Evolutionary conservation across 139 green algal genomes (phyloP).

Genomic region (Axilococcus clingmanii): DNA sequence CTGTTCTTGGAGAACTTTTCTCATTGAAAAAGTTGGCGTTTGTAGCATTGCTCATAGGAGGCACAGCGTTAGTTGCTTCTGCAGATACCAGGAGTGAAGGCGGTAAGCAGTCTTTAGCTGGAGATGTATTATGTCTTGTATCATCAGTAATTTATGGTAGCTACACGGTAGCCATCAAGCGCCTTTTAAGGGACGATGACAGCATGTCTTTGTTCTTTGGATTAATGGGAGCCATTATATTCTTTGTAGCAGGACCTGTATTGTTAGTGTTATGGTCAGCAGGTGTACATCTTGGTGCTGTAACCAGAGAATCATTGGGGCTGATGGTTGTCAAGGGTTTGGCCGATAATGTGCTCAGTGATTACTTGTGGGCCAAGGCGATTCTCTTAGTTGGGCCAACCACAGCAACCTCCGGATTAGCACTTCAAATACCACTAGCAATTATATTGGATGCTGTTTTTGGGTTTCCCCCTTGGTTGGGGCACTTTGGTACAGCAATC

Average conservation of each 20-base stretch:
- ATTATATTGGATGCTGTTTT: constrained; percentile 28
- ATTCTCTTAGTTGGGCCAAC: constrained; percentile 88
- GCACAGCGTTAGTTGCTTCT: constrained; percentile 53
- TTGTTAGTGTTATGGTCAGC: constrained; percentile 7
- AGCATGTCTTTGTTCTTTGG: constrained; percentile 72
- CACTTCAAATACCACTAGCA: constrained; percentile 63
- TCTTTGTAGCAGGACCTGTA: constrained; percentile 27
- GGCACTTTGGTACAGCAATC: constrained; percentile 6
- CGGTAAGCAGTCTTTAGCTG: constrained; percentile 18
- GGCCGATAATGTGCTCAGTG: constrained; percentile 88
- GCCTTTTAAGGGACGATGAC: constrained; percentile 43
- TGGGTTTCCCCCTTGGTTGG: constrained; percentile 39
- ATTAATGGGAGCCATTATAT: constrained; percentile 64
- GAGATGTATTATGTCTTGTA: constrained; percentile 70
- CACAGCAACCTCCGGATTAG: constrained; percentile 74
- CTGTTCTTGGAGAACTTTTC: constrained; percentile 44
- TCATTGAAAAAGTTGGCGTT: constrained; percentile 50
- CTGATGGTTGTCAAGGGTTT: constrained; percentile 47
- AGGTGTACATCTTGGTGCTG: constrained; percentile 12
- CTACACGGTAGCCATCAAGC: constrained; percentile 69
- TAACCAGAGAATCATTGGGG: constrained; percentile 22
- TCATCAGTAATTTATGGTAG: constrained; percentile 67
- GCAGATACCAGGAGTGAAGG: constrained; percentile 29
- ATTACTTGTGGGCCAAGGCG: constrained; percentile 92
- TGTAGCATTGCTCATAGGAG: constrained; percentile 56